Percentiles rank a stretch among this genome's conserved stretches.
Evolutionary conservation across 495 filamentous ascomycete genomes (phyloP).

Genomic region (Trichoderma orchidacearum): DNA sequence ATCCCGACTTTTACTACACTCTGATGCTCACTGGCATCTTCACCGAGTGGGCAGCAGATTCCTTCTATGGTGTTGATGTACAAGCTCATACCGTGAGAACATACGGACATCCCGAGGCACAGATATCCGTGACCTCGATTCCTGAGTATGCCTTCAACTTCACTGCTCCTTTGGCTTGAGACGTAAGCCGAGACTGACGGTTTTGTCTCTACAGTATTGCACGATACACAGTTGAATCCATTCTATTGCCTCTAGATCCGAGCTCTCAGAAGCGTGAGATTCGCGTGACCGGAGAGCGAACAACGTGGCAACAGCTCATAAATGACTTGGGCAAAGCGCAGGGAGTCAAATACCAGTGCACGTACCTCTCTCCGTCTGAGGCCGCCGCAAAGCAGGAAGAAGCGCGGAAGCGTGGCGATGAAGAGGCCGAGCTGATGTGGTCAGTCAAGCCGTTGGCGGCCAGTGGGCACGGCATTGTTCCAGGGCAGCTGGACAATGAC

Average conservation of each 20-base stretch:
- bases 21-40: not conserved
- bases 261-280: not conserved
- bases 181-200: not conserved
- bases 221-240: not conserved
- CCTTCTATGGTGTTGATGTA: not conserved
- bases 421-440: not conserved
- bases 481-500: not conserved
- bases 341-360: not conserved
- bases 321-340: not conserved
- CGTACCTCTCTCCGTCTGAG: not conserved
- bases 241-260: not conserved
- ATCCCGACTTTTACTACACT: not conserved
- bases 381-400: not conserved
- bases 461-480: not conserved
- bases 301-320: not conserved
- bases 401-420: not conserved
- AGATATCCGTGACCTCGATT: not conserved
- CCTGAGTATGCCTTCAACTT: not conserved
- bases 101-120: not conserved
- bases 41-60: not conserved
- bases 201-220: not conserved
- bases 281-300: not conserved
- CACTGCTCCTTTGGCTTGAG: no score
- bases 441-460: not conserved
- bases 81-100: not conserved